Base-by-base conservation (phyloP, 257 asterid species). In the Asclepias syriaca region DNA sequence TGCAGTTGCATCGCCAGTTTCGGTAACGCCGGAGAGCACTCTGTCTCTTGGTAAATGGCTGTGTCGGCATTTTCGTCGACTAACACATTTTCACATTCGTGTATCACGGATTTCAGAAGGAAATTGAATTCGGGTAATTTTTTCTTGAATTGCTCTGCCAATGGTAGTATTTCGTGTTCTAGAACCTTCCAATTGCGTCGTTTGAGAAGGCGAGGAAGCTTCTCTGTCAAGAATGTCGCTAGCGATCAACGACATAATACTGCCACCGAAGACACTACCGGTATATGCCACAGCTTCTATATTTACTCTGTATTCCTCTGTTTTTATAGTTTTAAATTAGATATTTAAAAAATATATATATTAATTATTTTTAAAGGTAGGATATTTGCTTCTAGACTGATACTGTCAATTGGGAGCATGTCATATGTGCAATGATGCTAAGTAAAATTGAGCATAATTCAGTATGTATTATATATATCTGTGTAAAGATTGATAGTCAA, bases 141-240 rank as follows among this genome's bases (percentile, higher is more conserved):
- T 39, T 45, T 51, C 34, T 19, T 19, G 32, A 51, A 57, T 58
- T 24, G 60, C 55, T 45, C 55, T 27, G 7, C 5, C 19, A 16
- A 61, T 18, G 27, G 53, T 21, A 3, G 16, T 37, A 49, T 3
- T 48, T 2, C 48, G 16, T 13, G 19, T 75, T 72, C 56, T 45
- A 71, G 40, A 67, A 78, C 57, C 39, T 54, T 68, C 75, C 75
- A 24, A 8, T 70, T 70, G 59, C 54, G 67, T 56, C 73, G 34
- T 77, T 70, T 77, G 16, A 65, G 80, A n/a, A 77, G 74, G 43
- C 32, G 59, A 45, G 77, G 83, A 37, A 54, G 77, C 70, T 77
- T 87, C 48, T 15, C 50, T 34, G 85, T 84, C 21, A 75, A 66
- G 79, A 85, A 77, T 55, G 90, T 85, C 19, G 89, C 87, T 53